Conservation (phyloP, 1,284 basidiomycete species). For the Tetrapyrgos nigripes region DNA sequence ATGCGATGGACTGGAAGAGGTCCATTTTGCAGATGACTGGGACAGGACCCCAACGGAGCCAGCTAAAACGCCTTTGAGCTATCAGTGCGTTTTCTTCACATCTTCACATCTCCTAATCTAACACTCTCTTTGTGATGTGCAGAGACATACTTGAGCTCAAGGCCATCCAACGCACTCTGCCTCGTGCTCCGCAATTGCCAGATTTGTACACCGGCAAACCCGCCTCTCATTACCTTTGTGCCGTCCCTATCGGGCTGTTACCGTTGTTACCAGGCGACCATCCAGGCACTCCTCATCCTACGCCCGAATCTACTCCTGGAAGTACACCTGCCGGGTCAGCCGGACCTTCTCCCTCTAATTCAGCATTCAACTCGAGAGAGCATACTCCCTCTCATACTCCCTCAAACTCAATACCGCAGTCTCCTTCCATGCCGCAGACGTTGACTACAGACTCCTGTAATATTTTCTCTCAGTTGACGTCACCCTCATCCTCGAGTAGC, state of each 20-base stretch:
- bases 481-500: too few species aligned
- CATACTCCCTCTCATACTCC: too few species aligned
- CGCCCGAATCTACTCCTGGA: slow-evolving; percentile 12
- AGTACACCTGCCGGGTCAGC: not conserved
- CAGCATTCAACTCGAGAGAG: too few species aligned
- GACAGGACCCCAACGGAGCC: slow-evolving; percentile 49
- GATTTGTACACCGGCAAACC: slow-evolving; percentile 44
- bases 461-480: too few species aligned
- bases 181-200: slow-evolving; percentile 53
- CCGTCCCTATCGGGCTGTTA: slow-evolving; percentile 59
- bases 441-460: too few species aligned
- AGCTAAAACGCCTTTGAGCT: slow-evolving; percentile 34
- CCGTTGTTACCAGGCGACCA: slow-evolving; percentile 40
- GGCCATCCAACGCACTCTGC: slow-evolving; percentile 62
- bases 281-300: slow-evolving; percentile 13
- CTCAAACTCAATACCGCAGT: too few species aligned
- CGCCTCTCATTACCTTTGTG: slow-evolving; percentile 46
- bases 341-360: too few species aligned
- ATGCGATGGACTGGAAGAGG: slow-evolving; percentile 40
- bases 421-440: too few species aligned
- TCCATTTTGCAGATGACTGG: slow-evolving; percentile 57
- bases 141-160: slow-evolving; percentile 71
- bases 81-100: not conserved
- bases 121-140: slow-evolving; percentile 9
- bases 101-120: not conserved